A percentile compares a stretch with the other conserved stretches of the same genome.
These are phyloP conservation scores for Cryptosporidium tyzzeri DNA, from an alignment of 169 alveolate genomes.

Conservation along the genomic window DNA sequence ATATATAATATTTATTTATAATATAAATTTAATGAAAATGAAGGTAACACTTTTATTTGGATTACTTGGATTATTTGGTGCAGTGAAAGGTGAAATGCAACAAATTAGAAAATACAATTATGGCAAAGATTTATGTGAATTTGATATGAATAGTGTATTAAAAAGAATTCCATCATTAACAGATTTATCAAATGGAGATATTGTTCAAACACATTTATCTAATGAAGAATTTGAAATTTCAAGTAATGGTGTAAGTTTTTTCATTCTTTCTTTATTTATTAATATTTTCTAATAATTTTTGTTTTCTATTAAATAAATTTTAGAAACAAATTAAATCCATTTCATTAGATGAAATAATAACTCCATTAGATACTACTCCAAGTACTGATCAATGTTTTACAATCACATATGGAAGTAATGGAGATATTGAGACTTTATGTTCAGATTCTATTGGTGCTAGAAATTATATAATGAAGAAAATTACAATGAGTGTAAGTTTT, in stretches of 20 bases:
- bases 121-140: conserved; percentile 62
- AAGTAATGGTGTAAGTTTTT: conserved; percentile 56
- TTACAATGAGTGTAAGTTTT: conserved; percentile 68
- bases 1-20: background rate
- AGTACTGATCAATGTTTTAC: conserved; percentile 70
- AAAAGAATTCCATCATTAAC: conserved; percentile 55
- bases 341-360: conserved; percentile 2
- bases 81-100: conserved; percentile 1
- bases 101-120: conserved; percentile 19
- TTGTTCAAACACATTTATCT: conserved; percentile 36
- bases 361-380: conserved; percentile 70
- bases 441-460: conserved; percentile 69
- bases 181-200: conserved; percentile 45
- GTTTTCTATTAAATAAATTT: background rate
- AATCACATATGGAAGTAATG: conserved; percentile 19
- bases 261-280: background rate
- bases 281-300: background rate
- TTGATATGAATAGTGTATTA: conserved; percentile 68
- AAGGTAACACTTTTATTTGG: conserved; percentile 15
- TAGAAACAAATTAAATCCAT: conserved; percentile 59
- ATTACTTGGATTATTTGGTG: conserved; percentile 29
- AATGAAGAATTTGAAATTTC: conserved; percentile 44
- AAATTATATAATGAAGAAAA: conserved; percentile 72
- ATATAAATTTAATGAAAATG: conserved; percentile 13
- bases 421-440: conserved; percentile 46